Percentiles rank a stretch among this genome's conserved stretches.
phyloP scores from a whole-genome alignment of 768 basidiomycete species.

The Amanita thiersii region DNA sequence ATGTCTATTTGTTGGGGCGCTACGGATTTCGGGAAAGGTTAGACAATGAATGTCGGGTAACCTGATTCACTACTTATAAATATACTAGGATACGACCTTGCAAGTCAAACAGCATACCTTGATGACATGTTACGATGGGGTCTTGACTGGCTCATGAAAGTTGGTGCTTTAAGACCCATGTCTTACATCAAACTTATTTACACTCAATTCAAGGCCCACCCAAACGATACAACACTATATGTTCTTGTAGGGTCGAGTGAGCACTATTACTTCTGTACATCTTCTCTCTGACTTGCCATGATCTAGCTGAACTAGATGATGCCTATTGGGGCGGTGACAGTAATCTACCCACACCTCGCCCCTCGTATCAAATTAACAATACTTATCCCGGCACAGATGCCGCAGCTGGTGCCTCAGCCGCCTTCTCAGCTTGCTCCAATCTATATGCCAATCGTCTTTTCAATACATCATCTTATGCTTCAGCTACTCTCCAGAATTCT shows the following conservation, averaged over 20 bases:
- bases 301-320: conserved; percentile 44
- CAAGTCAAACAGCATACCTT: conserved; percentile 87
- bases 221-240: conserved; percentile 60
- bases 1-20: conserved; percentile 91
- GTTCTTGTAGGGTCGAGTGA: conserved; percentile 68
- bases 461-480: conserved; percentile 38
- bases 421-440: conserved; percentile 80
- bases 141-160: conserved; percentile 88
- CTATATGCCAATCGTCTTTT: conserved; percentile 64
- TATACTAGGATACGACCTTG: conserved; percentile 62
- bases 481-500: conserved; percentile 62
- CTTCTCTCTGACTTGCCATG: conserved; percentile 4
- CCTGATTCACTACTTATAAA: conserved; percentile 3
- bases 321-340: conserved; percentile 88
- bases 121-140: conserved; percentile 89
- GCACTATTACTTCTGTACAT: conserved; percentile 12
- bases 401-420: conserved; percentile 76
- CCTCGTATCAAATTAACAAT: conserved; percentile 71
- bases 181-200: conserved; percentile 1
- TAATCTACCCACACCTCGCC: conserved; percentile 64
- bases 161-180: conserved; percentile 23
- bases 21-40: conserved; percentile 74
- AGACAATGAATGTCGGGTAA: conserved; percentile 2
- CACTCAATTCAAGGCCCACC: conserved; percentile 56
- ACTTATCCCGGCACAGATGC: conserved; percentile 86